Conservation (phyloP, 805 yeast species). For the Metschnikowia vanudenii region DNA sequence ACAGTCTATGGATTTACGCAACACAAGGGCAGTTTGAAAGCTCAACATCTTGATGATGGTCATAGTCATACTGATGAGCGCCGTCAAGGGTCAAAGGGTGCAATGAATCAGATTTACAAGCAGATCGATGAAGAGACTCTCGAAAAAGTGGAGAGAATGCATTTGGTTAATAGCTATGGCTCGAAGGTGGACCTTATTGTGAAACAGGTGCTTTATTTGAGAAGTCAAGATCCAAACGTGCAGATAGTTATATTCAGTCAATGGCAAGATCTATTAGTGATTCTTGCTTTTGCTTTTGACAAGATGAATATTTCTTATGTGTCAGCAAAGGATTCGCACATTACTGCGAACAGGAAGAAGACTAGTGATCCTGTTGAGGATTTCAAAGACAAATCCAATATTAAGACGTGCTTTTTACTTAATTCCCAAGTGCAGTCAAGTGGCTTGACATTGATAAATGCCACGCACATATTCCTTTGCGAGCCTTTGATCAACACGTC, state of each 20-base stretch:
- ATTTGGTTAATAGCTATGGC: slow-evolving; percentile 54
- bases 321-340: slow-evolving; percentile 47
- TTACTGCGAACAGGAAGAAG: slow-evolving; percentile 4
- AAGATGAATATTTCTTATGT: slow-evolving; percentile 56
- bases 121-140: slow-evolving; percentile 43
- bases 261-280: slow-evolving; percentile 71
- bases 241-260: slow-evolving; percentile 90
- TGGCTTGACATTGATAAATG: slow-evolving; percentile 87
- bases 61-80: slow-evolving; percentile 1
- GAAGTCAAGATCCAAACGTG: slow-evolving; percentile 53
- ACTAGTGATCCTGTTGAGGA: slow-evolving; percentile 38
- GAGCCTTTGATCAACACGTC: slow-evolving; percentile 91
- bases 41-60: slow-evolving; percentile 39
- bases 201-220: slow-evolving; percentile 65
- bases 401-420: slow-evolving; percentile 78
- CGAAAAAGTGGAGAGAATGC: slow-evolving; percentile 41
- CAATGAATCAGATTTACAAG: slow-evolving; percentile 35
- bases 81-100: slow-evolving; percentile 2
- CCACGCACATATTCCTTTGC: slow-evolving; percentile 86
- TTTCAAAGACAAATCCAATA: slow-evolving; percentile 56
- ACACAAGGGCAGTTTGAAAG: slow-evolving; percentile 50
- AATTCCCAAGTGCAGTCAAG: slow-evolving; percentile 87
- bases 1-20: slow-evolving; percentile 72
- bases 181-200: slow-evolving; percentile 84
- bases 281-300: slow-evolving; percentile 64